Conservation (phyloP, 2,329 filamentous ascomycete species). For the Ampelomyces quisqualis region DNA sequence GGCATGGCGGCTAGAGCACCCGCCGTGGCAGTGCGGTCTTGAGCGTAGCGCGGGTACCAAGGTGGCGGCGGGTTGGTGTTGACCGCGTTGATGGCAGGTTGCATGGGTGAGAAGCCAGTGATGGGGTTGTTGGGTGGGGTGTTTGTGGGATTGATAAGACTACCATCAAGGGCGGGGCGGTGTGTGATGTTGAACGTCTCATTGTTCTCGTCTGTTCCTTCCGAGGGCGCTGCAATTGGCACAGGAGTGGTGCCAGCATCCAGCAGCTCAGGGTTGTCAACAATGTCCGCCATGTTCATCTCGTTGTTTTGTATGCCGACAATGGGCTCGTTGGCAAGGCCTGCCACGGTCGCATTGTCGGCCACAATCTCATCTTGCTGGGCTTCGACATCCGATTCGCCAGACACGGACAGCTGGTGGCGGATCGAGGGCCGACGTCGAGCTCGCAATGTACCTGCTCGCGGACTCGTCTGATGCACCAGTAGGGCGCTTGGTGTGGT, state of each 20-base stretch:
- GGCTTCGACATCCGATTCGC: conserved; percentile 76
- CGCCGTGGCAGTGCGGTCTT: conserved; percentile 67
- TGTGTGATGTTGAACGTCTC: conserved; percentile 95
- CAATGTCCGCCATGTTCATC: conserved; percentile 85
- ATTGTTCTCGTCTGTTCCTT: conserved; percentile 69
- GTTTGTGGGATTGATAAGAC: conserved; percentile 70
- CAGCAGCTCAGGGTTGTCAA: conserved; percentile 77
- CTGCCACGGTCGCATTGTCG: conserved; percentile 74
- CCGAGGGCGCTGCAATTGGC: conserved; percentile 74
- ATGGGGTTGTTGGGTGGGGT: conserved; percentile 63
- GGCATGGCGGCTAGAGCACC: conserved; percentile 88
- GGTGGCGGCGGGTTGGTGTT: conserved; percentile 76
- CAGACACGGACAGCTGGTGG: conserved; percentile 83
- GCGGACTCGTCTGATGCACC: conserved; percentile 41
- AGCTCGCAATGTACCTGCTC: conserved; percentile 53
- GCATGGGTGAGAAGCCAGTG: conserved; percentile 68
- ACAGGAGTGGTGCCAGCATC: conserved; percentile 69
- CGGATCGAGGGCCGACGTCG: conserved; percentile 80
- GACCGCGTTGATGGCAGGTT: conserved; percentile 65
- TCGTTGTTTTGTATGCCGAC: conserved; percentile 75
- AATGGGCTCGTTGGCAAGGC: conserved; percentile 69
- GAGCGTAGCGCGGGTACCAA: conserved; percentile 75
- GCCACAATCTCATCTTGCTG: conserved; percentile 79
- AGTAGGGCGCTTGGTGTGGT: conserved; percentile 47
- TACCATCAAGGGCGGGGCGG: conserved; percentile 78